Evolutionary conservation across 495 filamentous ascomycete genomes (phyloP).

Genomic region (Penicillium desertorum): DNA sequence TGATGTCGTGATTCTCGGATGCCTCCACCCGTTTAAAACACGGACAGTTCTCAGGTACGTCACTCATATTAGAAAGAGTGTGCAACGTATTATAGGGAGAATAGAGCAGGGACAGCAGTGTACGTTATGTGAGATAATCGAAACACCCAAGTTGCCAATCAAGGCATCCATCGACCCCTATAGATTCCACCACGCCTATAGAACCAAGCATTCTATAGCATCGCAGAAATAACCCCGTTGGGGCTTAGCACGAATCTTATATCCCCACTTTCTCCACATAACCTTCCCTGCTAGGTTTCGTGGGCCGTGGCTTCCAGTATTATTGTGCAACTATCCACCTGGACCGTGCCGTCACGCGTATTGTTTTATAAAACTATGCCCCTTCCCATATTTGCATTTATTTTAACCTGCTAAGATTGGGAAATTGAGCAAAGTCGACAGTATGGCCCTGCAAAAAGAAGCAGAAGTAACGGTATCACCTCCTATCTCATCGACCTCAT

Average conservation of each 20-base stretch:
- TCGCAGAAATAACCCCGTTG: neutral
- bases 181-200: neutral
- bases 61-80: neutral
- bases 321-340: constrained; percentile 8
- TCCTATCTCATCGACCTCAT: constrained; percentile 12
- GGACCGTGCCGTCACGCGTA: neutral
- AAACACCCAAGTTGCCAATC: neutral
- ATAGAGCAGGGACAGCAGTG: neutral
- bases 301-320: neutral
- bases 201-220: neutral
- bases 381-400: neutral
- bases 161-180: neutral
- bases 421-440: neutral
- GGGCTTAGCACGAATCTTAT: neutral
- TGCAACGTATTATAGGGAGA: neutral
- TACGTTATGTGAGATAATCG: neutral
- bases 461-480: constrained; percentile 16
- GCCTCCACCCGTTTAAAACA: constrained; percentile 4
- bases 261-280: constrained; percentile 1
- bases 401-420: neutral
- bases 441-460: constrained; percentile 13
- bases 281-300: constrained; percentile 2
- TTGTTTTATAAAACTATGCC: constrained; percentile 2
- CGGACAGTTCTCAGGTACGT: neutral
- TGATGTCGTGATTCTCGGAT: constrained; percentile 14